Evolutionary conservation across 2,329 filamentous ascomycete genomes (phyloP).

Genomic region (Venturia nashicola): DNA sequence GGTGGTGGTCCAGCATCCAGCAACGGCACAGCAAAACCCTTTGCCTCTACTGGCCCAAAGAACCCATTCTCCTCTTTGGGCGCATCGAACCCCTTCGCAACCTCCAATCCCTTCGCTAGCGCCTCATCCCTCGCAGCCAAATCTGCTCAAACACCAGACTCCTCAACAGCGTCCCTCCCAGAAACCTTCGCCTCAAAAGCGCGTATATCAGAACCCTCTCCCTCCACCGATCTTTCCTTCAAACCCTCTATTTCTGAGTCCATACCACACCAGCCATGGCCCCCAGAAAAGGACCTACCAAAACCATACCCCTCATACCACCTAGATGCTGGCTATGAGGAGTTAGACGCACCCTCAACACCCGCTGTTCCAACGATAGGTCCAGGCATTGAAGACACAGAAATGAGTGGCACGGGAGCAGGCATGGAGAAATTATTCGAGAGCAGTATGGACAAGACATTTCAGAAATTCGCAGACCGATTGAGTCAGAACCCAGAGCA

Average conservation of each 20-base stretch:
- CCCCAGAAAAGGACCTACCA: constrained; percentile 50
- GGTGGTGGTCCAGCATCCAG: constrained; percentile 2
- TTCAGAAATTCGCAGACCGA: constrained; percentile 40
- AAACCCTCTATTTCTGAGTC: constrained; percentile 17
- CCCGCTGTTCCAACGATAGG: constrained; percentile 37
- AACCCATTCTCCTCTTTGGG: constrained; percentile 11
- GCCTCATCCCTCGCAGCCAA: constrained; percentile 28
- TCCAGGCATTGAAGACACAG: constrained; percentile 24
- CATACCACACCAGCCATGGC: constrained; percentile 60
- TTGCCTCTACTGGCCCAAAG: constrained; percentile 43
- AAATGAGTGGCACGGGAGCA: constrained; percentile 17
- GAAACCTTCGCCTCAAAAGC: constrained; percentile 65
- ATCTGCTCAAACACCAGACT: constrained; percentile 12
- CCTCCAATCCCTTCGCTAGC: constrained; percentile 47
- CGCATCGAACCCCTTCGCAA: constrained; percentile 19
- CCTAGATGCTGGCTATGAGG: constrained; percentile 85
- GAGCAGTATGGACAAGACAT: constrained; percentile 34
- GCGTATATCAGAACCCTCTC: constrained; percentile 33
- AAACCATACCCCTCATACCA: constrained; percentile 63
- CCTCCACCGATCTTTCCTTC: constrained; percentile 16
- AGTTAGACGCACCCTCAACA: constrained; percentile 48
- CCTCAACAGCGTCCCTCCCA: constrained; percentile 44
- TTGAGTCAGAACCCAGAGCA: constrained; percentile 38
- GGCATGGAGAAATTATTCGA: constrained; percentile 35
- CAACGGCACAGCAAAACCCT: constrained; percentile 38